Percentiles rank a stretch among this genome's conserved stretches.
Evolutionary conservation across 2,329 filamentous ascomycete species (phyloP).

Genomic region (Pestalotiopsis sp.): DNA sequence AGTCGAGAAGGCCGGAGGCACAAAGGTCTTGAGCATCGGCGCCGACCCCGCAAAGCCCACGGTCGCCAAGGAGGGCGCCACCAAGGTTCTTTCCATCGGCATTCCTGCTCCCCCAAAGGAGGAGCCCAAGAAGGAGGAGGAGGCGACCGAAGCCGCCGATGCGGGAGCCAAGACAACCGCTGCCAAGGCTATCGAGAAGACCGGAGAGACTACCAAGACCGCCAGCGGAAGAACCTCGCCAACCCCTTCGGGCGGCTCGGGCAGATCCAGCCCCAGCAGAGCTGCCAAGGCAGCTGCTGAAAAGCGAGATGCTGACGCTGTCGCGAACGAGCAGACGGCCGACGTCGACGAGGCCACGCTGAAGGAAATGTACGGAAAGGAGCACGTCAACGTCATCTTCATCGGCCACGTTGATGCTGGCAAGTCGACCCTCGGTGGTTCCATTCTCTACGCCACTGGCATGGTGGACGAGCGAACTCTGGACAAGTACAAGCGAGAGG

Average conservation of each 20-base stretch:
- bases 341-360: slow-evolving; percentile 74
- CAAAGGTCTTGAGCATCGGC: slow-evolving; percentile 67
- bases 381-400: slow-evolving; percentile 92
- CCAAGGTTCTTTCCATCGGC: slow-evolving; percentile 80
- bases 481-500: slow-evolving; percentile 97
- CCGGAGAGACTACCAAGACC: slow-evolving; percentile 66
- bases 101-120: slow-evolving; percentile 56
- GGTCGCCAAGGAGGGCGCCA: slow-evolving; percentile 36
- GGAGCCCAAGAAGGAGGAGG: slow-evolving; percentile 53
- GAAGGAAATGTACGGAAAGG: slow-evolving; percentile 96
- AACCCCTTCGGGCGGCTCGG: slow-evolving; percentile 68
- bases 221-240: slow-evolving; percentile 77
- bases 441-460: slow-evolving; percentile 88
- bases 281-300: slow-evolving; percentile 48
- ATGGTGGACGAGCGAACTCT: slow-evolving; percentile 99
- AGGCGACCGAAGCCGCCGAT: slow-evolving; percentile 37
- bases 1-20: slow-evolving; percentile 55
- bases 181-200: slow-evolving; percentile 89
- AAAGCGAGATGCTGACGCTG: slow-evolving; percentile 74
- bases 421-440: slow-evolving; percentile 94
- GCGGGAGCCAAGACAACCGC: slow-evolving; percentile 83
- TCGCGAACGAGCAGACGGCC: slow-evolving; percentile 79
- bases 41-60: slow-evolving; percentile 54
- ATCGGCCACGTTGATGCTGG: slow-evolving; percentile 98
- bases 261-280: slow-evolving; percentile 77